These are phyloP conservation scores for Carex parvula DNA, from an alignment of 176 grass and related monocot species.

Conservation along the genomic window DNA sequence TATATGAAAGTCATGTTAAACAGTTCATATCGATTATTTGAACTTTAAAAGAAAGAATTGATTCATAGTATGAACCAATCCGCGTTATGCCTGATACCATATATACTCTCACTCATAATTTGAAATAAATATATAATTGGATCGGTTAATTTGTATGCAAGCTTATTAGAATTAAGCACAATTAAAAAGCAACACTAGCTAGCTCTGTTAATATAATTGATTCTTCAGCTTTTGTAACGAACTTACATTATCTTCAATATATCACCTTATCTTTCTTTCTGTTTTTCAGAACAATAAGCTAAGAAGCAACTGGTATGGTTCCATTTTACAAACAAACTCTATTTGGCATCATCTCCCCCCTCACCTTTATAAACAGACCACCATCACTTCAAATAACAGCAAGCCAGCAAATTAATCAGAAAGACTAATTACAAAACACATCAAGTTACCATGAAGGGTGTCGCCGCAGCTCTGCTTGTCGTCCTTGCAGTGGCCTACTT, in stretches of 20 bases:
- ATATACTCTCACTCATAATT: background rate
- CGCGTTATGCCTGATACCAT: no score
- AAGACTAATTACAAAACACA: background rate
- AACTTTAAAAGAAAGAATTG: no score
- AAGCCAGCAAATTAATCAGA: background rate
- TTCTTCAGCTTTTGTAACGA: background rate
- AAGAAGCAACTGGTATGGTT: background rate
- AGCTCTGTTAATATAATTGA: background rate
- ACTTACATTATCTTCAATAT: background rate
- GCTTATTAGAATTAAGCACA: background rate
- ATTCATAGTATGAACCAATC: no score
- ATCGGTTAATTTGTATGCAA: background rate
- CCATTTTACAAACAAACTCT: conserved; percentile 7
- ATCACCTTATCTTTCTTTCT: conserved; percentile 17
- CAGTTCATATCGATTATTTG: no score
- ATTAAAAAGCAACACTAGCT: background rate
- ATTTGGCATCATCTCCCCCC: background rate
- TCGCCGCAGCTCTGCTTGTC: background rate
- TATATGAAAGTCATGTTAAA: no score
- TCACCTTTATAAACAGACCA: conserved; percentile 29
- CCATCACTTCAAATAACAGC: background rate
- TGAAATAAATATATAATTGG: background rate
- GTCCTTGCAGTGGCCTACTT: background rate
- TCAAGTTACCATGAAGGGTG: conserved; percentile 11
- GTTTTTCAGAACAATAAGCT: background rate